Conservation (phyloP, 768 basidiomycete genomes). For the Tulasnella sp. region DNA sequence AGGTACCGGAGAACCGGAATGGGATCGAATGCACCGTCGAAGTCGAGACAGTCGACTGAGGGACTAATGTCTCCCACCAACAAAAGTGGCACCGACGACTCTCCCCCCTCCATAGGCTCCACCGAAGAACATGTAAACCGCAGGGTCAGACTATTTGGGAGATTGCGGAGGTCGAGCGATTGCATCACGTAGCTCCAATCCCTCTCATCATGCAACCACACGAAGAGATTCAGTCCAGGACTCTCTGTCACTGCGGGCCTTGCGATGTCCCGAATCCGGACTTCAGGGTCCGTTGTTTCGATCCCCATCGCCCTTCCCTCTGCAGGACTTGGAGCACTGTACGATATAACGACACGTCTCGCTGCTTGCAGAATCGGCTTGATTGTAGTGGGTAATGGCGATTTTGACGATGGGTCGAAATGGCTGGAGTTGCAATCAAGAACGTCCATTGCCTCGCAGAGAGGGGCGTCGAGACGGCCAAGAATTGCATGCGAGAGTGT, state of each 20-base stretch:
- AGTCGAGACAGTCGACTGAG: background rate
- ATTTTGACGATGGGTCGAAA: background rate
- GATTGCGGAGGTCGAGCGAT: background rate
- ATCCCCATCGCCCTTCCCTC: background rate
- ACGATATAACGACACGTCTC: background rate
- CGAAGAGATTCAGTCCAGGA: background rate
- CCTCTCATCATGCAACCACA: background rate
- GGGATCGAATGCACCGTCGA: background rate
- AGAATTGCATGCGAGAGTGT: background rate
- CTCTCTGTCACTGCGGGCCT: background rate
- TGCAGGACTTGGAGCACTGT: background rate
- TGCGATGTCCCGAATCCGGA: background rate
- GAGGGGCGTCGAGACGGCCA: background rate
- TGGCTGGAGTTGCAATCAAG: background rate
- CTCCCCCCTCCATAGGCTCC: background rate
- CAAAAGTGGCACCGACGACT: background rate
- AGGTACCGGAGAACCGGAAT: background rate
- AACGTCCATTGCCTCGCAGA: background rate
- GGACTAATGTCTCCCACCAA: background rate
- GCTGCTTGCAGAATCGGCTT: background rate
- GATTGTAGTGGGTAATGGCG: background rate
- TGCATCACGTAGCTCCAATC: background rate
- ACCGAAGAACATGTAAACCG: background rate
- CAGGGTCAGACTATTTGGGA: background rate
- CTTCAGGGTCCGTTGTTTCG: background rate